Evolutionary conservation across 331 rosid species (phyloP), one percentile per base, ranked within the genome.

Genomic region (Telfairia occidentalis): DNA sequence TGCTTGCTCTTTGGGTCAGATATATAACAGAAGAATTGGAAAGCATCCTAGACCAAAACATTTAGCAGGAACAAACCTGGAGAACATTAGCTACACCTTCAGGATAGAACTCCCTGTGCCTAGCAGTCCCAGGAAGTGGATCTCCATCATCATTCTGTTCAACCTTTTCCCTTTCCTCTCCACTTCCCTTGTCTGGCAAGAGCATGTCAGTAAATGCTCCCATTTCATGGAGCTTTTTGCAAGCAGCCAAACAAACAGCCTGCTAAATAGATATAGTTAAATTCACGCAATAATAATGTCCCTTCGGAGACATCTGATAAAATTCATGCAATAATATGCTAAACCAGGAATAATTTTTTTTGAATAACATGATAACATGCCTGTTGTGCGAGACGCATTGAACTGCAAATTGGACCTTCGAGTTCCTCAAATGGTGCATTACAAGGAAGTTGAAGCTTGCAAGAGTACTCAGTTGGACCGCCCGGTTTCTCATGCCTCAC

Each of bases 201-300:
- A 94, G 90, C 98, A 94, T 91, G 84, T 94, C 97, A 3, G 98
- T 94, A 80, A 94, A 94, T 73, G 97, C 98, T 77, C 98, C 98
- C 96, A 90, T 91, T 87, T 94, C 98, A 77, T 94, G 98, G 81
- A 94, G 89, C 83, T 90, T 94, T 89, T 91, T 91, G 87, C 98
- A 94, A 84, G 96, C 97, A 83, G 96, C 96, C 89, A 94, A 84
- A 83, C 98, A 94, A 82, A 91, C 97, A 80, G 98, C 96, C 97
- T 92, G 84, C 81, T 81, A 19, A 71, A 74, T 46, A 72, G 73
- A 73, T 81, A 37, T 76, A 60, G 63, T 77, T 76, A 78, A 59
- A 23, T 67, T 77, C 82, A 76, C 65, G 76, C 24, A 23, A 40
- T 29, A 72, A 76, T n/a, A n/a, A n/a, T n/a, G n/a, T n/a, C n/a